Evolutionary conservation across 768 basidiomycete genomes (phyloP).

Genomic region (Amanita rimosa): DNA sequence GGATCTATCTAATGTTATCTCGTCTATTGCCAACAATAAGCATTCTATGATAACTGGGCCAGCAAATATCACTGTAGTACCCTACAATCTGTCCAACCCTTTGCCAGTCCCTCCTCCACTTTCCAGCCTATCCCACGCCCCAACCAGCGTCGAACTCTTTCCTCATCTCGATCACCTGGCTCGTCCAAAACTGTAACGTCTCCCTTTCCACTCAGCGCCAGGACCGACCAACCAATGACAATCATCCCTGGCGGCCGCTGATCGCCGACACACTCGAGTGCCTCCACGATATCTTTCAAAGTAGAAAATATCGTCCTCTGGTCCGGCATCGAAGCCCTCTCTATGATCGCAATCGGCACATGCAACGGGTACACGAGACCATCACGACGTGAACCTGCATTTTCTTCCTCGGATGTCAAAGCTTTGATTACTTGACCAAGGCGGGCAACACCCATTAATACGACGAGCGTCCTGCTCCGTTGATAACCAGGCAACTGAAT

Average conservation of each 20-base stretch:
- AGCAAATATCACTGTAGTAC: too few species aligned
- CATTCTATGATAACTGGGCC: too few species aligned
- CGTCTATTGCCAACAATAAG: too few species aligned
- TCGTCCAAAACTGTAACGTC: conserved; percentile 61
- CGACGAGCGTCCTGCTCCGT: conserved; percentile 65
- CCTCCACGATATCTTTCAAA: conserved; percentile 54
- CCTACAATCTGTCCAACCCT: too few species aligned
- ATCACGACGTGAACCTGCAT: conserved; percentile 17
- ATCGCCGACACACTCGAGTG: conserved; percentile 65
- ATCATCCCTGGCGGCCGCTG: conserved; percentile 97
- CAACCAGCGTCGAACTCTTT: conserved; percentile 51
- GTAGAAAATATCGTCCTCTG: conserved; percentile 80
- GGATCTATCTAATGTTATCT: too few species aligned
- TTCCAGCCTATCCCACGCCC: conserved; percentile 40
- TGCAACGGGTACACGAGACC: conserved; percentile 56
- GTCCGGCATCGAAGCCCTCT: conserved; percentile 90
- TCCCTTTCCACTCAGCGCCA: conserved; percentile 65
- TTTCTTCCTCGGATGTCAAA: conserved; percentile 22
- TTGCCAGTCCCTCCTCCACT: conserved; percentile 50
- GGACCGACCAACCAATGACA: conserved; percentile 84
- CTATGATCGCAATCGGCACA: conserved; percentile 86
- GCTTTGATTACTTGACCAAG: conserved; percentile 60
- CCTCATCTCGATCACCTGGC: conserved; percentile 24
- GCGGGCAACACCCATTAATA: conserved; percentile 94
- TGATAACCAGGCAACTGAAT: conserved; percentile 86